Evolutionary conservation across 371 early-diverging fungal species (phyloP).

Genomic region (Furculomyces boomerangus): DNA sequence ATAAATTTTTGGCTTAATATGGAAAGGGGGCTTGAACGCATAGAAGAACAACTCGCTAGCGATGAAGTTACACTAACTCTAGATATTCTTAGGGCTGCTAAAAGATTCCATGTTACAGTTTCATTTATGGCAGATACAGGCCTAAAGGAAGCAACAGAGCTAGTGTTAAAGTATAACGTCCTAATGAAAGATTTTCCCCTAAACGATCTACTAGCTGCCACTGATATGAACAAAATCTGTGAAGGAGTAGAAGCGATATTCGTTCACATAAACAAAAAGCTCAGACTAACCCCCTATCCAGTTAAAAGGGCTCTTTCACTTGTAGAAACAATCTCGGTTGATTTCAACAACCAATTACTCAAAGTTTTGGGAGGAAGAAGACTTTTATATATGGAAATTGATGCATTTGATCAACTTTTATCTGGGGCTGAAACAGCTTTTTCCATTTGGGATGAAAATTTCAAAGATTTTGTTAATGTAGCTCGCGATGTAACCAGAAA

Average conservation of each 20-base stretch:
- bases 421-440: constrained; percentile 79
- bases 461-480: constrained; percentile 87
- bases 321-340: constrained; percentile 87
- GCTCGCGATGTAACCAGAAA: constrained; percentile 91
- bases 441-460: constrained; percentile 82
- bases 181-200: constrained; percentile 97
- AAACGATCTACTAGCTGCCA: constrained; percentile 84
- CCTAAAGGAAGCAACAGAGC: constrained; percentile 82
- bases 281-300: constrained; percentile 89
- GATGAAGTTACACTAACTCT: constrained; percentile 82
- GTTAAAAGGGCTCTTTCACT: constrained; percentile 80
- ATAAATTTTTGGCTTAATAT: constrained; percentile 97
- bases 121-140: constrained; percentile 97
- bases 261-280: constrained; percentile 90
- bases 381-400: constrained; percentile 84
- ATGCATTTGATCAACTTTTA: constrained; percentile 59
- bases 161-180: constrained; percentile 85
- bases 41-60: constrained; percentile 86
- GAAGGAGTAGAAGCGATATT: constrained; percentile 72
- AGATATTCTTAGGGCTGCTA: constrained; percentile 87
- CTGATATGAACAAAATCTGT: constrained; percentile 70
- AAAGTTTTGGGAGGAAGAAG: constrained; percentile 73
- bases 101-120: constrained; percentile 95
- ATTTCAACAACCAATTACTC: constrained; percentile 79
- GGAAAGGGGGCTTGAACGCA: constrained; percentile 81